A percentile compares a stretch with the other conserved stretches of the same genome.
These are phyloP conservation scores for Xerocomus brunneocitrinus DNA, from an alignment of 768 basidiomycete species.

Conservation along the genomic window DNA sequence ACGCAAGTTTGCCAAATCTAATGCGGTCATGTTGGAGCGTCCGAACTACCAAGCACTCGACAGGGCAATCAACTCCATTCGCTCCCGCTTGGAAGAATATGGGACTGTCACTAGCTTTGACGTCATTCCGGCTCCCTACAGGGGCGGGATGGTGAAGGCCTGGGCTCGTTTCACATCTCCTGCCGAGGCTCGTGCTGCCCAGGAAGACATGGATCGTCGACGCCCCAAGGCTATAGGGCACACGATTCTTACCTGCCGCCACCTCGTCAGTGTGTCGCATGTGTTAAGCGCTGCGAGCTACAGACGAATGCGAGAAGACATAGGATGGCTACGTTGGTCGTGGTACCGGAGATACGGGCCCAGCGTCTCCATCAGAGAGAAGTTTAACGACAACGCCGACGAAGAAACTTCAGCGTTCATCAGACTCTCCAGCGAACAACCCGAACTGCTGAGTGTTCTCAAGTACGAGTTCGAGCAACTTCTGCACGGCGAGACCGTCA, in stretches of 20 bases:
- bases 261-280: conserved; percentile 51
- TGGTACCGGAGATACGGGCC: conserved; percentile 30
- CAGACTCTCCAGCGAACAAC: conserved; percentile 46
- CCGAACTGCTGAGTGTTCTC: conserved; percentile 47
- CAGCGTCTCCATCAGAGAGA: conserved; percentile 29
- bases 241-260: conserved; percentile 46
- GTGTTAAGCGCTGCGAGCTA: conserved; percentile 37
- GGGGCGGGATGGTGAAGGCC: conserved; percentile 43
- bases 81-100: conserved; percentile 32
- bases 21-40: conserved; percentile 49
- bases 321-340: conserved; percentile 40
- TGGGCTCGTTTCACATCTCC: conserved; percentile 55
- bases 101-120: conserved; percentile 43
- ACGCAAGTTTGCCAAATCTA: conserved; percentile 42
- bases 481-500: conserved; percentile 56
- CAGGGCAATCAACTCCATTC: conserved; percentile 36
- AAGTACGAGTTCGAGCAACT: conserved; percentile 61
- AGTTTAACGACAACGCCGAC: conserved; percentile 1
- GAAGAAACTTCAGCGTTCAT: conserved; percentile 32
- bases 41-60: conserved; percentile 40
- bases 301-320: conserved; percentile 39
- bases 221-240: conserved; percentile 43
- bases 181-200: conserved; percentile 48
- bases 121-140: conserved; percentile 47
- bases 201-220: conserved; percentile 42